Evolutionary conservation across 257 asterid species (phyloP).

Genomic region (Vinca minor): DNA sequence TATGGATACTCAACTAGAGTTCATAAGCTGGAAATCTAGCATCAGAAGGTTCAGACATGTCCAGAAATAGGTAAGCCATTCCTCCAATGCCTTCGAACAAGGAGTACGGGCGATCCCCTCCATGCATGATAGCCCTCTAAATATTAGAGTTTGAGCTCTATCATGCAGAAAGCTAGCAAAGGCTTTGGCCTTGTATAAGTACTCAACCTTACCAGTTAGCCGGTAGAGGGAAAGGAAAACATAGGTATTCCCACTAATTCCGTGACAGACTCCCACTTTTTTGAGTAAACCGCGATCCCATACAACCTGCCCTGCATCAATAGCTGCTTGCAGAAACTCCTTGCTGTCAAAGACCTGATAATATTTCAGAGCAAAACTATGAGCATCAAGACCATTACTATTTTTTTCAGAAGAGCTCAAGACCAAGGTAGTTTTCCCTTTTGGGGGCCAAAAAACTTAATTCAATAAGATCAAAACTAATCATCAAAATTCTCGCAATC

Average conservation of each 20-base stretch:
- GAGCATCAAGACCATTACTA: slow-evolving; percentile 8
- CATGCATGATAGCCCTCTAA: slow-evolving; percentile 66
- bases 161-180: slow-evolving; percentile 59
- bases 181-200: slow-evolving; percentile 64
- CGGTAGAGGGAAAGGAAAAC: slow-evolving; percentile 64
- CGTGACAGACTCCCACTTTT: slow-evolving; percentile 81
- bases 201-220: slow-evolving; percentile 56
- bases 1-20: slow-evolving; percentile 29
- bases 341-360: slow-evolving; percentile 55
- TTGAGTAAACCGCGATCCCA: slow-evolving; percentile 76
- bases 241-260: slow-evolving; percentile 72
- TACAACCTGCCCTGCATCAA: slow-evolving; percentile 66
- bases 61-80: slow-evolving; percentile 61
- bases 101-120: slow-evolving; percentile 71
- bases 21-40: slow-evolving; percentile 67
- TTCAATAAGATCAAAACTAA: not conserved
- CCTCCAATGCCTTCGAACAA: slow-evolving; percentile 75
- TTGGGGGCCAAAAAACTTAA: not conserved
- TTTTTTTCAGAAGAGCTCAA: not conserved
- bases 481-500: not conserved
- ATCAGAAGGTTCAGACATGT: slow-evolving; percentile 49
- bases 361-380: not conserved
- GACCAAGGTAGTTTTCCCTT: not conserved
- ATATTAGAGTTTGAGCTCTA: slow-evolving; percentile 44
- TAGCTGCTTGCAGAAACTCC: slow-evolving; percentile 64